Conservation (phyloP, 208 protist genomes). For the Lotmaria passim region DNA sequence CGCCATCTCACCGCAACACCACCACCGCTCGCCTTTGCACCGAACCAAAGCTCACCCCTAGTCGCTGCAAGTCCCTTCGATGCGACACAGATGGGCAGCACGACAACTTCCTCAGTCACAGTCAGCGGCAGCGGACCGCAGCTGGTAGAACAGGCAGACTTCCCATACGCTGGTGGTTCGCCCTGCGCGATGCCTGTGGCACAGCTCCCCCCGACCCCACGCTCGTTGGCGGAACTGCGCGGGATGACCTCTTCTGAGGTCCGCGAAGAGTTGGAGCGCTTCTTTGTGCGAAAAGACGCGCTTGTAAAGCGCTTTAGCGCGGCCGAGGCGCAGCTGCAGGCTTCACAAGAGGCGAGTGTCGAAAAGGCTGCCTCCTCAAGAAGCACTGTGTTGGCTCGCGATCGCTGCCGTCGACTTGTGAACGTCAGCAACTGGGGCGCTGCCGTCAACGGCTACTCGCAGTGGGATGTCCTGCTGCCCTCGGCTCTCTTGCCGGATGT, state of each 20-base stretch:
- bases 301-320: slow-evolving; percentile 40
- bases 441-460: slow-evolving; percentile 15
- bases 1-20: neutral
- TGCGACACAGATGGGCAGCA: neutral
- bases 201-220: slow-evolving; percentile 16
- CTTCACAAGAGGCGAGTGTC: neutral
- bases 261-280: slow-evolving; percentile 61
- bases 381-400: slow-evolving; percentile 13
- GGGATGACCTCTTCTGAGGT: slow-evolving; percentile 75
- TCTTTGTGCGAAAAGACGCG: slow-evolving; percentile 54
- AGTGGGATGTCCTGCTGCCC: slow-evolving; percentile 69
- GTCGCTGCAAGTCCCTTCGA: neutral
- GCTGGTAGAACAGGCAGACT: neutral
- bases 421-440: slow-evolving; percentile 57
- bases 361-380: neutral
- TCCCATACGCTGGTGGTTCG: slow-evolving; percentile 33
- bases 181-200: slow-evolving; percentile 28
- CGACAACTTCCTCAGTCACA: neutral
- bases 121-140: neutral
- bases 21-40: neutral
- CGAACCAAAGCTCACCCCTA: too few relatives aligned
- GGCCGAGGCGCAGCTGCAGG: neutral
- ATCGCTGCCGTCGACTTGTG: slow-evolving; percentile 57
- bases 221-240: slow-evolving; percentile 38
- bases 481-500: slow-evolving; percentile 46